These are phyloP conservation scores for Hortaea sp. DNA, from an alignment of 2,329 filamentous ascomycete genomes.

Conservation along the genomic window DNA sequence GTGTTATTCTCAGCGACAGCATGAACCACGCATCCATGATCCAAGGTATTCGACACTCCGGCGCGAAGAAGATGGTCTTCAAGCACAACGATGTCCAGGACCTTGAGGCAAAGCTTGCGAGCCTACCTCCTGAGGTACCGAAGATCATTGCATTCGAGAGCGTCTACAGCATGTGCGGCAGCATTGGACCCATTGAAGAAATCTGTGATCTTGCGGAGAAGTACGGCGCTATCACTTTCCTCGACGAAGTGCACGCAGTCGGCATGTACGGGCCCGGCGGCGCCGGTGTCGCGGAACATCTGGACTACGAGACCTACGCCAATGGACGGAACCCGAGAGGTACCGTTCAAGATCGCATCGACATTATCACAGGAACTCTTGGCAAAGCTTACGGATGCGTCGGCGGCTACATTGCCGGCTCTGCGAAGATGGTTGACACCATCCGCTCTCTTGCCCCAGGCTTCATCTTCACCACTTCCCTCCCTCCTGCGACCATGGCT, in stretches of 20 bases:
- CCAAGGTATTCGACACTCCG: conserved; percentile 94
- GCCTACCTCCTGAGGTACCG: conserved; percentile 71
- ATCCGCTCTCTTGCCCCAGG: conserved; percentile 90
- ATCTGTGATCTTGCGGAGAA: conserved; percentile 96
- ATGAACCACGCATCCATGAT: conserved; percentile 99
- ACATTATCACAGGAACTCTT: conserved; percentile 95
- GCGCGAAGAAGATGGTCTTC: conserved; percentile 95
- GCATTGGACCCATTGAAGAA: conserved; percentile 86
- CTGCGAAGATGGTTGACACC: conserved; percentile 74
- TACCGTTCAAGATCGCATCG: conserved; percentile 88
- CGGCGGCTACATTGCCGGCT: conserved; percentile 93
- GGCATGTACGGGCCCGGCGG: conserved; percentile 98
- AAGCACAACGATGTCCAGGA: conserved; percentile 96
- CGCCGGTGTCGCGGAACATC: conserved; percentile 91
- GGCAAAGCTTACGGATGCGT: conserved; percentile 98
- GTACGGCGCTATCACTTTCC: conserved; percentile 93
- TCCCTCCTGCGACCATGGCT: conserved; percentile 94
- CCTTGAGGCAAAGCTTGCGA: conserved; percentile 82
- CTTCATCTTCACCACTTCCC: conserved; percentile 97
- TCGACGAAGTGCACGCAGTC: conserved; percentile 97
- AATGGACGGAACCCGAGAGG: conserved; percentile 65
- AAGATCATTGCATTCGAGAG: conserved; percentile 99
- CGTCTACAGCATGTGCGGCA: conserved; percentile 99
- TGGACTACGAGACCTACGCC: conserved; percentile 82
- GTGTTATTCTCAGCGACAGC: conserved; percentile 95